Base-by-base conservation (phyloP, 1,284 basidiomycete genomes). In the Ganoderma lingzhi region DNA sequence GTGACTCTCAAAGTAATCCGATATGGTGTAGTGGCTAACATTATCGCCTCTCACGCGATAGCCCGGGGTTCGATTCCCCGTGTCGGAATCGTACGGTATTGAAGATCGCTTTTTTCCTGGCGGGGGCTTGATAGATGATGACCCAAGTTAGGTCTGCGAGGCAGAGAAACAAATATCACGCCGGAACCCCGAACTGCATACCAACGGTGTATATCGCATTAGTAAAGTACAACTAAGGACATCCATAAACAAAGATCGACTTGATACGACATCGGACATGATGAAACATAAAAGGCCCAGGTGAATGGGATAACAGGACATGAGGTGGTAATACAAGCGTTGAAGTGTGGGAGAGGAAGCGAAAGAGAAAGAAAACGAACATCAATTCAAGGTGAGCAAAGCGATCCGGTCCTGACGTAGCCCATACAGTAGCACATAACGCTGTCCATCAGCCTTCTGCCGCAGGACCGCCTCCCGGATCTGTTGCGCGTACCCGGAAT, bases 321-420 rank as follows among this genome's bases (percentile, higher is more conserved):
- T 35, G 19, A 23, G 39, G 19, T 70, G 30, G 60, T n/a, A 51
- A 69, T 67, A 73, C 65, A 70, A 44, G n/a, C 37, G 51, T 30
- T 51, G 35, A 28, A 45, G 19, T 48, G 45, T n/a, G 8, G 19
- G 44, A 37, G 3, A n/a, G n/a, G 48, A 17, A 59, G 39, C 19
- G n/a, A 23, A 8, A 23, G 8, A 61, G 9, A 61, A 41, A 41
- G 3, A 42, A 3, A 42, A 35, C 15, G 8, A 35, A 32, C 30
- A 59, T 63, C 71, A 73, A 35, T n/a, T 64, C 62, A 90, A 74
- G 73, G 81, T 81, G 74, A 93, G 83, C 51, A 94, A 78, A 73
- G 90, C 90, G 17, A 90, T 84, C 53, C 89, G 85, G 71, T 94
- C 93, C 71, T 94, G 92, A 64, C 88, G 84, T 17, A 92, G 88